phyloP scores from a whole-genome alignment of 2,329 filamentous ascomycete genomes.

The Ramichloridium luteum region DNA sequence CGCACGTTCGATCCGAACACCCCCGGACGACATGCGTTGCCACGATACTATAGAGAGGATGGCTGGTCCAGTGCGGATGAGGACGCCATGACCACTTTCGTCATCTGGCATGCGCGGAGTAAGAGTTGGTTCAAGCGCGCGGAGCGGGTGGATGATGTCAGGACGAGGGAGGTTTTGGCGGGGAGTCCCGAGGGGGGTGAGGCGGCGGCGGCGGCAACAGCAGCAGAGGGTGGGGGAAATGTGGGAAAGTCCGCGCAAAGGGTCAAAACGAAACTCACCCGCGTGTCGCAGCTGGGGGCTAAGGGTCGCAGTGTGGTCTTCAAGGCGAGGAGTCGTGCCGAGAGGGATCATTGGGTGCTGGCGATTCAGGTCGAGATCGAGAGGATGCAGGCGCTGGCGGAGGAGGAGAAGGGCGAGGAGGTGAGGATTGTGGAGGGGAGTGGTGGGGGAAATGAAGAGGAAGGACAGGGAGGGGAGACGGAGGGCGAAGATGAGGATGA shows the following conservation, averaged over 20 bases:
- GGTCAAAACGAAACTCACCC: conserved; percentile 38
- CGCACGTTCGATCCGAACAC: conserved; percentile 52
- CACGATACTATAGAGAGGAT: conserved; percentile 48
- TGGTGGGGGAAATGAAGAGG: conserved; percentile 4
- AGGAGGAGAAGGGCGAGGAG: conserved; percentile 40
- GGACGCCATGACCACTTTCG: conserved; percentile 54
- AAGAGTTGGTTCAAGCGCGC: conserved; percentile 42
- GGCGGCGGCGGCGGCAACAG: too few relatives aligned
- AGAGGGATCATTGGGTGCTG: conserved; percentile 57
- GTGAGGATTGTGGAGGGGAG: conserved; percentile 29
- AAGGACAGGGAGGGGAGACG: too few relatives aligned
- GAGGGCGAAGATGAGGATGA: too few relatives aligned
- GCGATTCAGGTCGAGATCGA: conserved; percentile 56
- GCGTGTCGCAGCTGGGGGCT: conserved; percentile 49
- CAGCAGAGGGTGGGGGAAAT: conserved; percentile 1
- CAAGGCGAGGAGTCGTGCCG: conserved; percentile 50
- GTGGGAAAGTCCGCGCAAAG: conserved; percentile 15
- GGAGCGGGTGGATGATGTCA: conserved; percentile 22
- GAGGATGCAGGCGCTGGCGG: conserved; percentile 34
- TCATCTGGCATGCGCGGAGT: conserved; percentile 50
- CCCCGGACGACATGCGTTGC: conserved; percentile 47
- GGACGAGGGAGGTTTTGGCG: conserved; percentile 8
- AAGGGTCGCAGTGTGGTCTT: conserved; percentile 54
- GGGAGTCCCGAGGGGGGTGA: too few relatives aligned
- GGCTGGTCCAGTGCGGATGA: conserved; percentile 51